Evolutionary conservation across 2,329 filamentous ascomycete species (phyloP), one percentile per base, ranked within the genome.

Genomic region (Diaporthe destruens): DNA sequence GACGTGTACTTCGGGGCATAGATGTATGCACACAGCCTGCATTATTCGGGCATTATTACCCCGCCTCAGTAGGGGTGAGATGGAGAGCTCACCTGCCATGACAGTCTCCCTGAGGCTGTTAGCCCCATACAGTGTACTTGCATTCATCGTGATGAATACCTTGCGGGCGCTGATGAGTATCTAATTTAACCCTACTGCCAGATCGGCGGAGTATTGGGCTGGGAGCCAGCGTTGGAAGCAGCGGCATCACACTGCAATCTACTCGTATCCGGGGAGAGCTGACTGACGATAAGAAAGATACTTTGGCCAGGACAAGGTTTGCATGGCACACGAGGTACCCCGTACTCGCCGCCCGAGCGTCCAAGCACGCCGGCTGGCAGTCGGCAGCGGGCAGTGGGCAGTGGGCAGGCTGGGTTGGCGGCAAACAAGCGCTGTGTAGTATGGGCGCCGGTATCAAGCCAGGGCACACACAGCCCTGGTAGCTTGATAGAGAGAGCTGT

Each of bases 21-120:
- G 59, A 63, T 51, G n/a, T 36, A 32, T 66, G 61, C 47, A 66
- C 42, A 65, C 42, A 65, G 61, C 32, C 44, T 39, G 61, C 61
- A 65, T 65, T 39, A 36, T 51, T n/a, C 16, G 39, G 12, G 39
- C 39, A 16, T 42, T 36, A 36, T 36, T 18, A 53, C 61, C 61
- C 61, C 61, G 47, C 61, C 32, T 66, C 9, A 12, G 36, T 39
- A 25, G 29, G 47, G n/a, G n/a, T 36, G 20, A 12, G 61, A 18
- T 20, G 11, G 1, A 20, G 44, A 51, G 44, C n/a, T 23, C 9
- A 2, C 36, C 56, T 16, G 12, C 16, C 20, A n/a, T 18, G 14
- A 12, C 29, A 14, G 1, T 51, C 3, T 23, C 23, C 11, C 11
- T 11, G 2, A 23, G 12, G 12, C 8, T 14, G 1, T 11, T 25